A percentile compares a stretch with the other conserved stretches of the same genome.
Evolutionary conservation across 139 green algal genomes (phyloP).

Genomic region (Chlorella sp.): DNA sequence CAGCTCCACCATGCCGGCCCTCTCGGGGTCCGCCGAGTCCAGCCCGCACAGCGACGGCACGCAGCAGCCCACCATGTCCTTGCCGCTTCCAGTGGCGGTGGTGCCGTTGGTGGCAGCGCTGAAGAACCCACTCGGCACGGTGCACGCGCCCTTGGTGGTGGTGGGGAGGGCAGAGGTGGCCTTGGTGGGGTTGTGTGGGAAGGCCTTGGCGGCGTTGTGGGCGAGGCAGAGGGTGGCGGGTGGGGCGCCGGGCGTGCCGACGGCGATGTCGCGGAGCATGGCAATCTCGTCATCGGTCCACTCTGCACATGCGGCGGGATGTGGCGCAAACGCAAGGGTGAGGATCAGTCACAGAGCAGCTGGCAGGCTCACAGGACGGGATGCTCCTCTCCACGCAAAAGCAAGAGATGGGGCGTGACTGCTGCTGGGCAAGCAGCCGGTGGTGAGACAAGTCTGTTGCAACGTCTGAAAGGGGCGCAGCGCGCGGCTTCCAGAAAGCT

Average conservation of each 20-base stretch:
- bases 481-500: no score
- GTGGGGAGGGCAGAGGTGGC: background rate
- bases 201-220: no score
- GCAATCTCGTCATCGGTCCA: conserved; percentile 1
- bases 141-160: background rate
- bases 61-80: no score
- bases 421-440: background rate
- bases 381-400: no score
- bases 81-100: no score
- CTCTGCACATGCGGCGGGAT: conserved; percentile 1
- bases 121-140: no score
- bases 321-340: no score
- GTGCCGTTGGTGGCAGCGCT: no score
- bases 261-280: background rate
- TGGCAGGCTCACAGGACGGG: no score
- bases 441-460: background rate
- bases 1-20: background rate
- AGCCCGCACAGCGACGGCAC: background rate
- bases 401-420: background rate
- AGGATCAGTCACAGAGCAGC: no score
- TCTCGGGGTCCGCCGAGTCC: background rate
- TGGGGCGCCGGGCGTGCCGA: no score
- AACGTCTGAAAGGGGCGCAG: background rate
- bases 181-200: background rate
- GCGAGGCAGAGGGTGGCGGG: no score